Evolutionary conservation across 1,139 yeast genomes (phyloP).

Genomic region (Petasospora fabianii): DNA sequence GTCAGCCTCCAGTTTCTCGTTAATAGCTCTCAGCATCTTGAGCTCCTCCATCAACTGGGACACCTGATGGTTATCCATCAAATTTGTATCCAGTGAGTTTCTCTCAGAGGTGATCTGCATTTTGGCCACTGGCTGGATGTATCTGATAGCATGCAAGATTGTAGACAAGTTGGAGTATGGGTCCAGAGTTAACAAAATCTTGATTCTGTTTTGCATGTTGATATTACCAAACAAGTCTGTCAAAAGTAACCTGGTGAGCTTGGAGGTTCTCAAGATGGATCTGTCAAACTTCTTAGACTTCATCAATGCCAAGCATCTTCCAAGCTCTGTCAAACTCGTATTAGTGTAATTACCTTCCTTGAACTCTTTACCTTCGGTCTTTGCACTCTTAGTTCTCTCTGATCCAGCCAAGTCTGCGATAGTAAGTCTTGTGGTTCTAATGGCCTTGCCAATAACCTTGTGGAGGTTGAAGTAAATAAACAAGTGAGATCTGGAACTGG

Average conservation of each 20-base stretch:
- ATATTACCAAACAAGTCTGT: conserved; percentile 39
- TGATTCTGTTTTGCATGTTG: conserved; percentile 23
- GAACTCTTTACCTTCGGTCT: conserved; percentile 39
- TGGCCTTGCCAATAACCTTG: conserved; percentile 16
- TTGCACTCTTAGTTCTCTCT: conserved; percentile 43
- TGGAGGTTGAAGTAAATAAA: conserved; percentile 34
- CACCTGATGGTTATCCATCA: conserved; percentile 6
- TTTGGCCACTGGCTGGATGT: conserved; percentile 27
- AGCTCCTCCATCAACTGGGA: conserved; percentile 18
- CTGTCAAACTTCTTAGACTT: conserved; percentile 33
- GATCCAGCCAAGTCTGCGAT: conserved; percentile 50
- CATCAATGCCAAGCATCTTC: conserved; percentile 41
- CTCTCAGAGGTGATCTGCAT: conserved; percentile 21
- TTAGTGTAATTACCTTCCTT: conserved; percentile 46
- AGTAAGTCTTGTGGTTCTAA: conserved; percentile 34
- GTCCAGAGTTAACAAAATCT: conserved; percentile 54
- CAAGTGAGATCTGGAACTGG: conserved; percentile 36
- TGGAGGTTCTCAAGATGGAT: conserved; percentile 41
- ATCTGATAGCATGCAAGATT: conserved; percentile 25
- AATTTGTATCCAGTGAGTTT: conserved; percentile 17
- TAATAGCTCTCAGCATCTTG: conserved; percentile 12
- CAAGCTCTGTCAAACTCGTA: conserved; percentile 43
- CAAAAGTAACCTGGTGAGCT: conserved; percentile 43
- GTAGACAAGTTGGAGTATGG: conserved; percentile 38
- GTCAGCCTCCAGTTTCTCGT: conserved; percentile 25